These are phyloP conservation scores for Nicotiana paniculata DNA, from an alignment of 257 asterid genomes.

Conservation along the genomic window DNA sequence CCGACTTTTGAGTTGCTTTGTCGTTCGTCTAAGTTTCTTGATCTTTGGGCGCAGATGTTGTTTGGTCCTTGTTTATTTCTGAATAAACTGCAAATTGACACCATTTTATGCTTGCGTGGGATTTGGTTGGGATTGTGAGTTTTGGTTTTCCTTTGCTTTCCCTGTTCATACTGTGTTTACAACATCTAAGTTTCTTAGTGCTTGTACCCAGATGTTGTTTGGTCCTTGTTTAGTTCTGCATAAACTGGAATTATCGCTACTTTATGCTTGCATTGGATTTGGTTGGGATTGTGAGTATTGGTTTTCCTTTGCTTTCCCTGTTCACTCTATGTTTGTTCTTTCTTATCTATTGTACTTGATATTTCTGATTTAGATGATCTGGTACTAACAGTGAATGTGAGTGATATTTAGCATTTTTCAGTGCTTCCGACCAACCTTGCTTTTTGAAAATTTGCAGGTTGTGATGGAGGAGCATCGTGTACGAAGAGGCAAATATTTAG, in stretches of 20 bases:
- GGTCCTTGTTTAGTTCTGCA: not conserved
- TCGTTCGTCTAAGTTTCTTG: not conserved
- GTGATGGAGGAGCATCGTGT: not conserved
- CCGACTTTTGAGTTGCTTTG: too few relatives aligned
- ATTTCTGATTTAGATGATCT: not conserved
- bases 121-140: not conserved
- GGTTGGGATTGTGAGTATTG: not conserved
- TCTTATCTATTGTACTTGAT: not conserved
- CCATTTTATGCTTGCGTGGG: not conserved
- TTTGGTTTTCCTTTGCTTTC: not conserved
- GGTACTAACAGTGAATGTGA: not conserved
- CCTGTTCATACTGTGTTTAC: not conserved
- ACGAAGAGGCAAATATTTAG: not conserved
- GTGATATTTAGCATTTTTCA: not conserved
- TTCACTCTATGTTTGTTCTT: not conserved
- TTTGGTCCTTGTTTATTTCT: not conserved
- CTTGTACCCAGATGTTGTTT: not conserved
- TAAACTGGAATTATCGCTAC: not conserved
- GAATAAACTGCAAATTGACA: not conserved
- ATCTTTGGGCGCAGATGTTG: not conserved
- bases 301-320: not conserved
- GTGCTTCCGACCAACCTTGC: not conserved
- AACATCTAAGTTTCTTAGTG: not conserved
- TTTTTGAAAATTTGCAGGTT: not conserved
- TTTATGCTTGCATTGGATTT: not conserved